Evolutionary conservation across 805 yeast genomes (phyloP).

Genomic region (Limtongia smithiae): DNA sequence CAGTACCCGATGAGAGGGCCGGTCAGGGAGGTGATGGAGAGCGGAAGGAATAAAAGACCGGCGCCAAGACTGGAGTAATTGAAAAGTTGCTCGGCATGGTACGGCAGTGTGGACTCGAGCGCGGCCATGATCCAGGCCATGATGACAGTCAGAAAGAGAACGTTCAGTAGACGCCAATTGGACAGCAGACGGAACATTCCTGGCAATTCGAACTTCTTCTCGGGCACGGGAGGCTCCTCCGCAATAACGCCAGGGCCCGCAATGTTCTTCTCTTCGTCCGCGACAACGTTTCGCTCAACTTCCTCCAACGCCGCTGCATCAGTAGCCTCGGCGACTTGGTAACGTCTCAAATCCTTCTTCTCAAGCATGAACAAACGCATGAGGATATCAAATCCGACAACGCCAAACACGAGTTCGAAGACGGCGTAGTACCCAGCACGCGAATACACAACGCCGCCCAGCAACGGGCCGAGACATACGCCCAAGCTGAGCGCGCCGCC

Average conservation of each 20-base stretch:
- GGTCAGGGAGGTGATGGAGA: conserved; percentile 34
- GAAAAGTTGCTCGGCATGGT: conserved; percentile 34
- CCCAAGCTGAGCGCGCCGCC: conserved; percentile 36
- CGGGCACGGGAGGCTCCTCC: background rate
- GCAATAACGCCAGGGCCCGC: background rate
- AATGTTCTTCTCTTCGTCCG: background rate
- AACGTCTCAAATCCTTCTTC: conserved; percentile 20
- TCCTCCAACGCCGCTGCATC: conserved; percentile 7
- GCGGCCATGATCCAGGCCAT: conserved; percentile 36
- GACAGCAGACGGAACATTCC: conserved; percentile 7
- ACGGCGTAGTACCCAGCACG: conserved; percentile 37
- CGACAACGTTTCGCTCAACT: background rate
- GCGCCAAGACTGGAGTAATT: conserved; percentile 34
- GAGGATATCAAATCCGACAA: conserved; percentile 34
- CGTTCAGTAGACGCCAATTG: conserved; percentile 28
- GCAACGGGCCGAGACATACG: conserved; percentile 36
- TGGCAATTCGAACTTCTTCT: conserved; percentile 1
- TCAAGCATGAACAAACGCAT: conserved; percentile 38
- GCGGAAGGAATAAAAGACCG: conserved; percentile 36
- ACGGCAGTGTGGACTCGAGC: conserved; percentile 37
- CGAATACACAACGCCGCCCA: conserved; percentile 39
- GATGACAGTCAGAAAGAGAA: conserved; percentile 31
- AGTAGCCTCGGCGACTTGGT: conserved; percentile 32
- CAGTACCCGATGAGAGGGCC: conserved; percentile 35
- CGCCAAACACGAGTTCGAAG: conserved; percentile 34